Base-by-base conservation (phyloP, 176 grass and related monocot genomes). In the Oryza nivara region DNA sequence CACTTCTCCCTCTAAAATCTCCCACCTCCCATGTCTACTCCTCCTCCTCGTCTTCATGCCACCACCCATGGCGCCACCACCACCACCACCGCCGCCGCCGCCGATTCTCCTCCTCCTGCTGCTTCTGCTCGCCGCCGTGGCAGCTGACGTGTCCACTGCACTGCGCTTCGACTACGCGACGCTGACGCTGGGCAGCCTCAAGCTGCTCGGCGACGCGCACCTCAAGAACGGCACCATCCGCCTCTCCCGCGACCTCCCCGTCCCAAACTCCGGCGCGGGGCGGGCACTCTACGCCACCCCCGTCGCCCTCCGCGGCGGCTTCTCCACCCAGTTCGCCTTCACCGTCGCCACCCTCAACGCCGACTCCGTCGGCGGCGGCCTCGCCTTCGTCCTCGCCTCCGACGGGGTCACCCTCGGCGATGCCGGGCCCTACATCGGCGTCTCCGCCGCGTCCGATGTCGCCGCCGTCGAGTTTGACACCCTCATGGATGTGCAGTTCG, bases 401-500 rank as follows among this genome's bases (percentile, higher is more conserved):
- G 91, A 96, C 30, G 90, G 76, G 2, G 1, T 17, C 32, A 16
- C 84, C 9, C 52, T 96, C 68, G 96, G 96, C 0, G 90, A 94
- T 16, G 83, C 86, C 1, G 96, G 96, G 0, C 81, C 89, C 0
- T 96, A 46, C 75, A 87, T 99, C 63, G 96, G 96, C 1, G 32
- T 99, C 23, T 1, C 68, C 19, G 12, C 76, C 0, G 67, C 49
- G 9, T 13, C 75, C 9, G 61, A 82, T 74, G 82, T 95, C 67
- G 93, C 96, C 2, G 93, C 93, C 2, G 93, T 99, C 52, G 96
- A 99, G 87, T 99, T 99, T 34, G 96, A 99, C 41, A 99, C 96
- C 4, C 77, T 87, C 52, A 86, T 94, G 96, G 96, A 99, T 67
- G 70, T 78, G 0, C 88, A 94, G 85, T 99, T 99, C 60, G 89